Percentiles rank a stretch among this genome's conserved stretches.
These are phyloP conservation scores for Isatis lusitanica DNA, from an alignment of 441 rosid genomes.

Conservation along the genomic window DNA sequence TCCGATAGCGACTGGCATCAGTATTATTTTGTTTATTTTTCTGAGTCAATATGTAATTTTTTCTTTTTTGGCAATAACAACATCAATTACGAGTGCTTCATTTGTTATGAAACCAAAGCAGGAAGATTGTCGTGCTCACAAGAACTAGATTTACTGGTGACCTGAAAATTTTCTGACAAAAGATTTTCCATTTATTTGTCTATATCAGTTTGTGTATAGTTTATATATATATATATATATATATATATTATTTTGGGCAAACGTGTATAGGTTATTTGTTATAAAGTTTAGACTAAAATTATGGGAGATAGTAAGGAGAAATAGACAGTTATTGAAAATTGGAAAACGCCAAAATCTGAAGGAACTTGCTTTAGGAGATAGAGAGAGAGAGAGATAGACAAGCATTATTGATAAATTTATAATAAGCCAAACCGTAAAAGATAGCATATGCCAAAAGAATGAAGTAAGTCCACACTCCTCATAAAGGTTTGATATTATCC, in stretches of 20 bases:
- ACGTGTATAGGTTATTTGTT: not conserved
- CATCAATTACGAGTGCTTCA: not conserved
- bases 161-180: not conserved
- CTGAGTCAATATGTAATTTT: too few species aligned
- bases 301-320: not conserved
- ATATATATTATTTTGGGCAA: too few species aligned
- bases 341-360: conserved; percentile 32
- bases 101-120: not conserved
- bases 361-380: not conserved
- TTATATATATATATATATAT: too few species aligned
- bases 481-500: conserved; percentile 28
- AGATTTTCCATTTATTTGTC: not conserved
- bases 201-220: not conserved
- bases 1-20: too few species aligned
- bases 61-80: not conserved
- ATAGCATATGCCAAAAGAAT: conserved; percentile 37
- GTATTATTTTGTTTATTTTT: too few species aligned
- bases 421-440: conserved; percentile 29
- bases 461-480: conserved; percentile 32
- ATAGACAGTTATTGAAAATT: conserved; percentile 2
- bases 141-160: not conserved
- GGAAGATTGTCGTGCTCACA: not conserved
- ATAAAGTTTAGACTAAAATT: not conserved
- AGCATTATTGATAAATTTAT: not conserved
- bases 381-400: not conserved